Percentiles rank a stretch among this genome's conserved stretches.
Conservation (phyloP, 176 grass and related monocot species). For the Cocos nucifera region DNA sequence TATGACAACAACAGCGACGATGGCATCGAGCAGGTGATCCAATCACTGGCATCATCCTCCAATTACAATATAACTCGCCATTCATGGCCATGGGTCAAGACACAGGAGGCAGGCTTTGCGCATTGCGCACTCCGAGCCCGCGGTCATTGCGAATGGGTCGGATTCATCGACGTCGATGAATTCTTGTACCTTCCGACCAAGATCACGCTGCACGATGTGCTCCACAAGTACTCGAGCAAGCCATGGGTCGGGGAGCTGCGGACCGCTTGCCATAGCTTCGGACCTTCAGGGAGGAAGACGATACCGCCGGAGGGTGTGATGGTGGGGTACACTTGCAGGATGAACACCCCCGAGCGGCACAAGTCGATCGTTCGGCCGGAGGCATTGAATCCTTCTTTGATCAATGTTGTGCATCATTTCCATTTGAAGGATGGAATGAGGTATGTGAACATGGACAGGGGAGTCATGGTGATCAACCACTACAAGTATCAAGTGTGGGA, state of each 20-base stretch:
- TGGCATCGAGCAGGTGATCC: slow-evolving; percentile 48
- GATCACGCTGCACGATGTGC: slow-evolving; percentile 38
- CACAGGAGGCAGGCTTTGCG: slow-evolving; percentile 90
- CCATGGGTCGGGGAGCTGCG: slow-evolving; percentile 62
- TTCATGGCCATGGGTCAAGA: slow-evolving; percentile 92
- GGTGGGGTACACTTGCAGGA: slow-evolving; percentile 65
- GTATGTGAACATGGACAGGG: slow-evolving; percentile 72
- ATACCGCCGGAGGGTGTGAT: slow-evolving; percentile 55
- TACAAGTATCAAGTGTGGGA: slow-evolving; percentile 99
- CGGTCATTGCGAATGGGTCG: slow-evolving; percentile 71
- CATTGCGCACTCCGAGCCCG: slow-evolving; percentile 77
- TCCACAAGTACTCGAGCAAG: slow-evolving; percentile 60
- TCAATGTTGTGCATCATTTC: slow-evolving; percentile 98
- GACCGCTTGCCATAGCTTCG: slow-evolving; percentile 86
- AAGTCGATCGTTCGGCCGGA: slow-evolving; percentile 83
- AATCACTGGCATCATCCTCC: slow-evolving; percentile 23
- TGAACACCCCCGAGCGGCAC: slow-evolving; percentile 69
- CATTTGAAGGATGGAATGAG: slow-evolving; percentile 75
- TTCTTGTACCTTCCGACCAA: slow-evolving; percentile 80
- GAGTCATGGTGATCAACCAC: slow-evolving; percentile 83
- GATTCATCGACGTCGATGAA: slow-evolving; percentile 89
- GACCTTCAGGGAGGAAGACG: slow-evolving; percentile 68
- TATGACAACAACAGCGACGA: slow-evolving; percentile 98
- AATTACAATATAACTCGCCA: slow-evolving; percentile 61
- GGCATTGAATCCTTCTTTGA: slow-evolving; percentile 59